A percentile compares a stretch with the other conserved stretches of the same genome.
These are phyloP conservation scores for Heliocybe sulcata DNA, from an alignment of 1,284 basidiomycete species.

Conservation along the genomic window DNA sequence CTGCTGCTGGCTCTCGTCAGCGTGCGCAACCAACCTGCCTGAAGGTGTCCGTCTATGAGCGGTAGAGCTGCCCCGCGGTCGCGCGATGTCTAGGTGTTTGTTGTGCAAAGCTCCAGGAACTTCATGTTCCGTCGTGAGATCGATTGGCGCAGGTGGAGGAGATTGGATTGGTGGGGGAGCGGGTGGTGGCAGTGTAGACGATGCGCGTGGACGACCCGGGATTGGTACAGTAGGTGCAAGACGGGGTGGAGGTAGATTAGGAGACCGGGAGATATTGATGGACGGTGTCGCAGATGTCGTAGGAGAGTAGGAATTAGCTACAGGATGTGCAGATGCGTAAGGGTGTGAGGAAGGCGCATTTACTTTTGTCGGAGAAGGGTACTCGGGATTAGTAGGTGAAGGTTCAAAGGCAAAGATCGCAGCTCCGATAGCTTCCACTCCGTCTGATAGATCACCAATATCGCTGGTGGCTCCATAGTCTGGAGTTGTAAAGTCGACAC, in stretches of 20 bases:
- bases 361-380: slow-evolving; percentile 19
- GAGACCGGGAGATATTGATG: slow-evolving; percentile 6
- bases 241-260: slow-evolving; percentile 5
- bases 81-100: slow-evolving; percentile 26
- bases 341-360: slow-evolving; percentile 24
- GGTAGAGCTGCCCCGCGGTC: slow-evolving; percentile 37
- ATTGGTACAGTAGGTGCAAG: slow-evolving; percentile 11
- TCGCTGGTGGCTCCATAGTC: slow-evolving; percentile 9
- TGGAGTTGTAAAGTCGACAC: slow-evolving; percentile 16
- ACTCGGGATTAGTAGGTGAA: slow-evolving; percentile 21
- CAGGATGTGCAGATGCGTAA: slow-evolving; percentile 25
- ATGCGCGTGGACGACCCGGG: slow-evolving; percentile 38
- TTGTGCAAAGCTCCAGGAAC: slow-evolving; percentile 10
- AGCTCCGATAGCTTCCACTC: slow-evolving; percentile 37
- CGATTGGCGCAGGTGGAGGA: slow-evolving; percentile 53
- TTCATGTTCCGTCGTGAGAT: slow-evolving; percentile 24
- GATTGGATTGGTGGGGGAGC: slow-evolving; percentile 56
- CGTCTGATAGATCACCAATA: slow-evolving; percentile 24
- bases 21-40: slow-evolving; percentile 48
- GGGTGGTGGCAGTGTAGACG: slow-evolving; percentile 56
- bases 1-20: slow-evolving; percentile 42
- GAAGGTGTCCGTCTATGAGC: slow-evolving; percentile 50
- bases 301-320: not conserved
- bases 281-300: slow-evolving; percentile 4
- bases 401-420: slow-evolving; percentile 37